These are phyloP conservation scores for Xylaria telfairii DNA, from an alignment of 495 filamentous ascomycete species.

Conservation along the genomic window DNA sequence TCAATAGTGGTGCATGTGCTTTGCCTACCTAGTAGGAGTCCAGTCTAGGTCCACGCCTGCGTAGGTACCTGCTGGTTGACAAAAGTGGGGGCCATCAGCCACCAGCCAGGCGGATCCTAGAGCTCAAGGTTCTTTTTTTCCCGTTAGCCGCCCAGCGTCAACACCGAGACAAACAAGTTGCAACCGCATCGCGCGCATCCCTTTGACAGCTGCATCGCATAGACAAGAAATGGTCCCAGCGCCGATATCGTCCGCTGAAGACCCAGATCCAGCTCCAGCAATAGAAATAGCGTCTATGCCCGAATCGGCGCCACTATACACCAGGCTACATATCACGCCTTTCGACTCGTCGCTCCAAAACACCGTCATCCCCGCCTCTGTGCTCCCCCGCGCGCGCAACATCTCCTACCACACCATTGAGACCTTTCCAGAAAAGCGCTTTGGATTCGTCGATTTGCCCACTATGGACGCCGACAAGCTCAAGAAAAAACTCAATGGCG, in stretches of 20 bases:
- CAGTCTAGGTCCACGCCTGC: neutral
- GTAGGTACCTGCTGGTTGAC: neutral
- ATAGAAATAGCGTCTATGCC: conserved; percentile 18
- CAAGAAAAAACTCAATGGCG: conserved; percentile 90
- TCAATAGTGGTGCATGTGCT: too few relatives aligned
- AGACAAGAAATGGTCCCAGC: conserved; percentile 16
- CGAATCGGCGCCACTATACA: conserved; percentile 39
- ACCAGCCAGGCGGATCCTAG: neutral
- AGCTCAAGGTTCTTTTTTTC: conserved; percentile 21
- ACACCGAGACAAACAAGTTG: neutral
- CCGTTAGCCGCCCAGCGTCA: neutral
- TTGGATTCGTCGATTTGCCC: conserved; percentile 88
- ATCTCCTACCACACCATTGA: conserved; percentile 84
- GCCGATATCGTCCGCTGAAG: conserved; percentile 15
- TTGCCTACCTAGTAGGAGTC: neutral
- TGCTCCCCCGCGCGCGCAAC: conserved; percentile 70
- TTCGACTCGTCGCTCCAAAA: conserved; percentile 73
- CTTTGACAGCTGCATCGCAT: neutral
- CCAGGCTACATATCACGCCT: conserved; percentile 85
- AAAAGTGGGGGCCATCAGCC: neutral
- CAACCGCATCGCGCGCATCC: neutral
- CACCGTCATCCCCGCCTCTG: conserved; percentile 68
- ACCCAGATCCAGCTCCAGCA: neutral
- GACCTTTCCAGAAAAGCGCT: conserved; percentile 87
- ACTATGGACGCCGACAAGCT: conserved; percentile 82